Base-by-base conservation (phyloP, 495 filamentous ascomycete genomes). In the Penicillium pancosmium region DNA sequence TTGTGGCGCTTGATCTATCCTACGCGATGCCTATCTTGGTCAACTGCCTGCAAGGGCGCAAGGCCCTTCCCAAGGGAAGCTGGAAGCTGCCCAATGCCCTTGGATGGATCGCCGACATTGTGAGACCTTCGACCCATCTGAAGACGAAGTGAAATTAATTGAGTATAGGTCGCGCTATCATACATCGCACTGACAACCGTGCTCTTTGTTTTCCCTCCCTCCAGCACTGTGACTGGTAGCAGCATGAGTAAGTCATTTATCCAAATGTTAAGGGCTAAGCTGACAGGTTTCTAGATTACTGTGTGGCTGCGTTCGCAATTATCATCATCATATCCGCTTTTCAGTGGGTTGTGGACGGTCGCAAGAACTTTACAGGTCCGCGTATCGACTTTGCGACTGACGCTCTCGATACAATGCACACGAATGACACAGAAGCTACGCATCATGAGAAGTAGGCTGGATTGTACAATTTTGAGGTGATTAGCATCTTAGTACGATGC, bases 161-260 rank as follows among this genome's bases (percentile, higher is more conserved):
- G 4, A 21, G 3, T 25, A 12, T 19, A 84, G 82, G 66, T 91
- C 38, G 85, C 88, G 2, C 72, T 91, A 23, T 72, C 68, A 1
- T 91, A 89, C 65, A 83, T 86, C 13, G 65, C 80, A n/a, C 67
- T 89, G 3, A 90, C 86, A 1, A 90, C 86, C 0, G 85, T 91
- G 1, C 68, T 92, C 0, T 92, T 91, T 57, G 76, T 90, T 2
- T 88, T 92, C 65, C 89, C 89, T 2, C 88, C 89, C 0, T 78
- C 72, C 5, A 62, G 87, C 1, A 86, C 85, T 0, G 84, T 86
- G 0, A 87, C 83, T 0, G 83, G 78, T 4, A 82, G 77, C 50
- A 90, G 84, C 70, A 90, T 91, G 88, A 91, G 80, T 83, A 75
- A 65, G 77, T 67, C 54, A 12, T 3, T 4, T 40, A 4, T n/a